Base-by-base conservation (phyloP, 176 grass and related monocot genomes). In the Luzula sylvatica region DNA sequence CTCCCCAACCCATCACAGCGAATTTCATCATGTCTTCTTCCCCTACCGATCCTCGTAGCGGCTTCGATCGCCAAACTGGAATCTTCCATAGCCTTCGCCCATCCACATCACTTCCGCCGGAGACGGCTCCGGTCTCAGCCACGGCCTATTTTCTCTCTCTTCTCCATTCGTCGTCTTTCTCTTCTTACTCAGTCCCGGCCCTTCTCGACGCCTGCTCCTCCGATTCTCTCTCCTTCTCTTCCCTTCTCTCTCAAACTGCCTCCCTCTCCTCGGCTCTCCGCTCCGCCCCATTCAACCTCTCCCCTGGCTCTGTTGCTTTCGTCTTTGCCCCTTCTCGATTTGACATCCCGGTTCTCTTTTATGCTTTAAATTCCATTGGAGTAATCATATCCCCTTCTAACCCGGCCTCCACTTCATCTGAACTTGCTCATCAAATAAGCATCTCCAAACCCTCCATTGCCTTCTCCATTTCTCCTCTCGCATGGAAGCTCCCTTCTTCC, bases 1-100 rank as follows among this genome's bases (percentile, higher is more conserved):
- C 80, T 28, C 80, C 80, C 75, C 32, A 62, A 80, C 68, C 25
- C 84, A 26, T 71, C 71, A 24, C 66, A 56, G 17, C 56, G 50
- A 28, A 65, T 75, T 32, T 70, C 80, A 56, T 81, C 52, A 28
- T 53, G 43, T 17, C 43, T 46, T 15, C 30, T 8, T 35, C 26
- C 35, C n/a, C 18, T 17, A 7, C 23, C 4, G 64, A 68, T 23
- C 64, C 11, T 0, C 13, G 27, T 11, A 55, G 38, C 52, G 66
- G 66, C 47, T 57, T 56, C 35, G 29, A 20, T 41, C 25, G 29
- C 27, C 19, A 8, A n/a, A 56, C 66, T 18, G 19, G 27, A 2
- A 57, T 15, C 17, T 69, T 56, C 52, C 50, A 11, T 7, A 69
- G 66, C 38, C 20, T 56, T 20, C 66, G 39, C 13, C 52, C 51